Evolutionary conservation across 345 rosid genomes (phyloP).

Genomic region (Pistacia atlantica): DNA sequence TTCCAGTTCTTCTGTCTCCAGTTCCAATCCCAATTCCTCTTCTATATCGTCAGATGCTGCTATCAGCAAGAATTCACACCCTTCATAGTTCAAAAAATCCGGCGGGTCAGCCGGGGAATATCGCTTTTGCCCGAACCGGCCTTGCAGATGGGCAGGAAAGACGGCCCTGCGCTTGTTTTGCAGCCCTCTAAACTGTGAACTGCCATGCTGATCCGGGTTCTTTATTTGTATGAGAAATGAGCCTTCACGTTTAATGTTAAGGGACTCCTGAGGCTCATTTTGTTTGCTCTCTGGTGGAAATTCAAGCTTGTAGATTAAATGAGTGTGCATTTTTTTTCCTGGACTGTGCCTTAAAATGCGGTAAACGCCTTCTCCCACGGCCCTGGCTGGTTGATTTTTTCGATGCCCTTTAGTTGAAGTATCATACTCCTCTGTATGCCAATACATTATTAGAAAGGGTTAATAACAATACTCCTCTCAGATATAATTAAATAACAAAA

Average conservation of each 20-base stretch:
- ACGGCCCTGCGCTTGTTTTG: conserved; percentile 62
- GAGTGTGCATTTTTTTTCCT: conserved; percentile 52
- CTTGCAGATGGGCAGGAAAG: conserved; percentile 74
- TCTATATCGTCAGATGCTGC: conserved; percentile 67
- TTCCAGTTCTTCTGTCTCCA: conserved; percentile 47
- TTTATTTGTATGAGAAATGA: conserved; percentile 69
- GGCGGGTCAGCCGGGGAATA: conserved; percentile 65
- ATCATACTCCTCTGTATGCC: conserved; percentile 61
- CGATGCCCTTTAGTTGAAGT: conserved; percentile 64
- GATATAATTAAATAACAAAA: too few species aligned
- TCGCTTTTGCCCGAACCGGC: conserved; percentile 45
- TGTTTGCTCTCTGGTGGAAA: conserved; percentile 42
- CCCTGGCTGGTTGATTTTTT: conserved; percentile 52
- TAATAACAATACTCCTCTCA: too few species aligned
- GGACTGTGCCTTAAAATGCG: conserved; percentile 64
- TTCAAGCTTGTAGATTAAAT: conserved; percentile 73
- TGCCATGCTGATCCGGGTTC: conserved; percentile 53
- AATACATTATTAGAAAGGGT: neutral
- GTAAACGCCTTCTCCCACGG: conserved; percentile 75
- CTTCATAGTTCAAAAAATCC: conserved; percentile 71
- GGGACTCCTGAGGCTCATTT: conserved; percentile 63
- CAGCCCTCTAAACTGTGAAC: conserved; percentile 48
- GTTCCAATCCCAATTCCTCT: conserved; percentile 48
- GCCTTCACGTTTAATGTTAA: conserved; percentile 67
- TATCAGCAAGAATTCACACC: conserved; percentile 74